phyloP scores from a whole-genome alignment of 2,329 filamentous ascomycete species.

The Ceratocystis cubensis region DNA sequence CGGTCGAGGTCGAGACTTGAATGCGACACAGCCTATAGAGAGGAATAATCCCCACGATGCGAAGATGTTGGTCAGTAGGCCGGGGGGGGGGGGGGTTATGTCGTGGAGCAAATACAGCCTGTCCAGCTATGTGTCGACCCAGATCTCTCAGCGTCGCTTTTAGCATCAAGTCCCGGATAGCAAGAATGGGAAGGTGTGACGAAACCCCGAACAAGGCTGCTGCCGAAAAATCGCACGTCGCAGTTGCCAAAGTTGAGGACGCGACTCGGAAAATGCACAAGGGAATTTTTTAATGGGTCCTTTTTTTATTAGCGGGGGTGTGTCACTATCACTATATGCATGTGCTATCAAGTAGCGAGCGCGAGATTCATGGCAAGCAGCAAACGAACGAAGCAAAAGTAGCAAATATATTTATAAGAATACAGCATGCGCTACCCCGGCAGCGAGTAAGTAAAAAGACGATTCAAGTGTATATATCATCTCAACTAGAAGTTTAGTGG shows the following conservation, averaged over 20 bases:
- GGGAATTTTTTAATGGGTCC: neutral
- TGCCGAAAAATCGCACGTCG: slow-evolving; percentile 2
- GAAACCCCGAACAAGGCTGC: neutral
- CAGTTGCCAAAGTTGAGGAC: neutral
- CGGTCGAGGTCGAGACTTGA: neutral
- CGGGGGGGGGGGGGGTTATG: too few species aligned
- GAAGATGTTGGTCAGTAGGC: neutral
- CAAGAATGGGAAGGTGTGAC: neutral
- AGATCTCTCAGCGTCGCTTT: neutral
- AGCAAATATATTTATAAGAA: neutral
- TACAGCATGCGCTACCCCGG: neutral
- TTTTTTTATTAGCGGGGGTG: neutral
- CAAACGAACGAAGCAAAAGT: neutral
- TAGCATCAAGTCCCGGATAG: neutral
- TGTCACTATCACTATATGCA: neutral
- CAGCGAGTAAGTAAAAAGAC: neutral
- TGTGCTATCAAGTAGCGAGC: neutral
- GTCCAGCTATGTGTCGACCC: neutral
- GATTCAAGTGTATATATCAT: neutral
- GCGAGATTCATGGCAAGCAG: neutral
- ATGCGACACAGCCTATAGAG: neutral
- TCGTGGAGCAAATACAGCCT: too few species aligned
- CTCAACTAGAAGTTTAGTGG: neutral
- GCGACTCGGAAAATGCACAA: neutral
- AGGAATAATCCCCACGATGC: slow-evolving; percentile 8